These are phyloP conservation scores for Lactarius akahatsu DNA, from an alignment of 768 basidiomycete genomes.

Conservation along the genomic window DNA sequence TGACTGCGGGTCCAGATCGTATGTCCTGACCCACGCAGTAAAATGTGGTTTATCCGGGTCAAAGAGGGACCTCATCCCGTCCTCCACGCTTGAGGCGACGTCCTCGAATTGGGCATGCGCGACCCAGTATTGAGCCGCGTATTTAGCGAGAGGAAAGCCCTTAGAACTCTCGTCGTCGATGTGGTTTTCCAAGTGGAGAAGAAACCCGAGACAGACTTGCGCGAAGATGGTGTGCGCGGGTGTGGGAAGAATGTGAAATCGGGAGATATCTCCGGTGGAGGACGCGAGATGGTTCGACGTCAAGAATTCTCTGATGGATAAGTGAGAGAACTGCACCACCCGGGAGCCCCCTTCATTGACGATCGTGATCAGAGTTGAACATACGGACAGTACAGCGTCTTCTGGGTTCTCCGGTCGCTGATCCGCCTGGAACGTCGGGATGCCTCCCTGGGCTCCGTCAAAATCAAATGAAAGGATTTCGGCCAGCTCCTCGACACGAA, in stretches of 20 bases:
- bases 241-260: not conserved
- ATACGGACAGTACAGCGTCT: not conserved
- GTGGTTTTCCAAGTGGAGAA: not conserved
- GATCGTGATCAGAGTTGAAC: not conserved
- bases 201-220: not conserved
- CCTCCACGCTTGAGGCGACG: not conserved
- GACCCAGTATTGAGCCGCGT: constrained; percentile 5
- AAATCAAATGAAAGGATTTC: constrained; percentile 9
- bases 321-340: constrained; percentile 4
- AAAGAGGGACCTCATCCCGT: not conserved
- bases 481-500: constrained; percentile 2
- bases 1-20: not conserved
- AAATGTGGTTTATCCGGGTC: constrained; percentile 12
- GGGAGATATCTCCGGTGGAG: not conserved
- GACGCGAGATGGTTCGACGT: not conserved
- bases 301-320: not conserved
- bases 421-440: not conserved
- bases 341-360: not conserved
- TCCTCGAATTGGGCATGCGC: not conserved
- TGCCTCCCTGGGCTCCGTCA: not conserved
- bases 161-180: not conserved
- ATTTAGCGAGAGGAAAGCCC: not conserved
- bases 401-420: not conserved
- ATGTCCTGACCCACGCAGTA: constrained; percentile 1
- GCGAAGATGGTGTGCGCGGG: not conserved